phyloP scores from a whole-genome alignment of 1,284 basidiomycete genomes.

The Cryptococcus sp. region DNA sequence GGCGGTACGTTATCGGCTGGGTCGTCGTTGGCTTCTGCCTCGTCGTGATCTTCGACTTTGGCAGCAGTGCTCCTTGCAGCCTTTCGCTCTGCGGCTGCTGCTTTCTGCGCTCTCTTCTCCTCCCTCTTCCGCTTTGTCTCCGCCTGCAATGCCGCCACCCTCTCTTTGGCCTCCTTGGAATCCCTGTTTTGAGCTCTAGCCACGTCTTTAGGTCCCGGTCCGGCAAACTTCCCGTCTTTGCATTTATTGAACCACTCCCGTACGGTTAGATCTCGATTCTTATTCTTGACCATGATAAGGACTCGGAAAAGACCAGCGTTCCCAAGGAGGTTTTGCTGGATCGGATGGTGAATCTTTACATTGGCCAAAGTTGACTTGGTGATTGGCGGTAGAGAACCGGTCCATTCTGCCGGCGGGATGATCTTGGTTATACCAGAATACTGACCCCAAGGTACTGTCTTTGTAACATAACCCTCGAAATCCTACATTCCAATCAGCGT shows the following conservation, averaged over 20 bases:
- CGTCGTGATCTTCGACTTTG: slow-evolving; percentile 51
- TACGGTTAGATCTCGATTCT: slow-evolving; percentile 65
- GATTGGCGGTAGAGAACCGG: slow-evolving; percentile 68
- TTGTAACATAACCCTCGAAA: slow-evolving; percentile 84
- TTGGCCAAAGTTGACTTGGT: slow-evolving; percentile 63
- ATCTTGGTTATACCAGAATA: slow-evolving; percentile 90
- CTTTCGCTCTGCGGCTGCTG: slow-evolving; percentile 54
- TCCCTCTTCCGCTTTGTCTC: slow-evolving; percentile 27
- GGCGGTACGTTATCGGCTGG: slow-evolving; percentile 24
- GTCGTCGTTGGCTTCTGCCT: slow-evolving; percentile 11
- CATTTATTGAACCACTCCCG: slow-evolving; percentile 87
- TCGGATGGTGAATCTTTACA: slow-evolving; percentile 77
- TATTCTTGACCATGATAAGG: slow-evolving; percentile 86
- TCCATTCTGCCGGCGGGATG: slow-evolving; percentile 90
- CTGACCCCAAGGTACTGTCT: slow-evolving; percentile 81
- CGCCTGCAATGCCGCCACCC: slow-evolving; percentile 20
- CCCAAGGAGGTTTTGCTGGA: slow-evolving; percentile 89
- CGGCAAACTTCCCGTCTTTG: slow-evolving; percentile 39
- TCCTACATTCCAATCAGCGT: slow-evolving; percentile 55
- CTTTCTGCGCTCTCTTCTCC: slow-evolving; percentile 41
- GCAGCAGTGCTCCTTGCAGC: slow-evolving; percentile 59
- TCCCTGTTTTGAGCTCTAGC: slow-evolving; percentile 37
- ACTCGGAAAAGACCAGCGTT: slow-evolving; percentile 82
- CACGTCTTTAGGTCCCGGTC: slow-evolving; percentile 43
- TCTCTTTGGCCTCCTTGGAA: slow-evolving; percentile 39